Evolutionary conservation across 805 yeast genomes (phyloP), one percentile per base, ranked within the genome.

Genomic region (Candida silvatica): DNA sequence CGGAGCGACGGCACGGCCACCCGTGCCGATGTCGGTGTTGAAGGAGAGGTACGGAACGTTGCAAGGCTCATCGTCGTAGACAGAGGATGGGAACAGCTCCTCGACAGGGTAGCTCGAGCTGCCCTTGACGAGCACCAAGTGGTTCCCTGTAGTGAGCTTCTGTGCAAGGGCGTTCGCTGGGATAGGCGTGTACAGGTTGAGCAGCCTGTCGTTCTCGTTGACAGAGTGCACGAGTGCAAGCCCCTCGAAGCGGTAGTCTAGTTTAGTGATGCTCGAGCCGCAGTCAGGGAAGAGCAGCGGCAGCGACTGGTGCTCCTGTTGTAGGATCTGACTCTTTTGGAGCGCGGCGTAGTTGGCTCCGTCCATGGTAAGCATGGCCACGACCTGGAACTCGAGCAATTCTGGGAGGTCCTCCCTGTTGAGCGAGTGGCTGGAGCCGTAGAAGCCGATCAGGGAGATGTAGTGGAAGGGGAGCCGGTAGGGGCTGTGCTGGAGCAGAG

Each of bases 221-320:
- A 84, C 56, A 1, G 90, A 80, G 48, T 86, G 95, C 0, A 85
- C 63, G 32, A 84, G 59, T 1, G 71, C 76, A 23, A 80, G 54
- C 0, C 83, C 79, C 15, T 65, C 43, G 40, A 69, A 75, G 3
- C 45, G 37, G 12, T 7, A 22, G 24, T 22, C 24, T 22, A 12
- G 12, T 22, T 22, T 22, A 22, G 12, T 7, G 24, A 22, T 22
- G 24, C 12, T 12, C 12, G 24, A 7, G 12, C 24, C 24, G 24
- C 7, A 22, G n/a, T n/a, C n/a, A n/a, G n/a, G n/a, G n/a, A n/a
- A n/a, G n/a, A n/a, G n/a, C n/a, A n/a, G n/a, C n/a, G n/a, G n/a
- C n/a, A n/a, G n/a, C n/a, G n/a, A n/a, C n/a, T n/a, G n/a, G n/a
- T n/a, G n/a, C n/a, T n/a, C n/a, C n/a, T n/a, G n/a, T n/a, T n/a